phyloP scores from a whole-genome alignment of 345 rosid species.

The Ricinus communis region DNA sequence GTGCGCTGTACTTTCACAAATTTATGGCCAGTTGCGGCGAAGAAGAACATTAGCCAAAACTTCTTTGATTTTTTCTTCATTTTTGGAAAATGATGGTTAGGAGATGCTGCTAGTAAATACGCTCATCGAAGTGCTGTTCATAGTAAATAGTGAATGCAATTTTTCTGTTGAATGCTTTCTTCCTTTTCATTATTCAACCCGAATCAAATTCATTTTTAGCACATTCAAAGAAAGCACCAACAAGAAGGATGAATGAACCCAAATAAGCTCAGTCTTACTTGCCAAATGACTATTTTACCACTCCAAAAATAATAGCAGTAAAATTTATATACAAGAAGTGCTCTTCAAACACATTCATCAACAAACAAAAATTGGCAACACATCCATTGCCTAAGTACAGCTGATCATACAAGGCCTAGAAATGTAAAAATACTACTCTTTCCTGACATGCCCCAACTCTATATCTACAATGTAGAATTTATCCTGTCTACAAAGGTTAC shows the following conservation, averaged over 20 bases:
- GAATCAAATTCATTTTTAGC: too few species aligned
- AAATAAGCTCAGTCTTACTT: background rate
- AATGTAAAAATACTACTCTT: conserved; percentile 2
- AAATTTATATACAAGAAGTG: background rate
- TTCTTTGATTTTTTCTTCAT: too few species aligned
- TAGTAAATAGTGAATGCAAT: too few species aligned
- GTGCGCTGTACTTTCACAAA: too few species aligned
- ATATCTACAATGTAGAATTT: background rate
- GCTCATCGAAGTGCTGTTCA: too few species aligned
- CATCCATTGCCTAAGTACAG: background rate
- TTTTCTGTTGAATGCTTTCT: too few species aligned
- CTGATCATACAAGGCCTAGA: background rate
- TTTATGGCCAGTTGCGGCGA: too few species aligned
- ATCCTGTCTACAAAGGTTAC: conserved; percentile 26
- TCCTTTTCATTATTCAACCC: too few species aligned
- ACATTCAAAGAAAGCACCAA: too few species aligned
- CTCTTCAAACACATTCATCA: background rate
- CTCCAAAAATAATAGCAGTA: background rate
- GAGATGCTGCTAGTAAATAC: too few species aligned
- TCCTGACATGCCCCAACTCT: conserved; percentile 20
- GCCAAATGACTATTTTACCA: background rate
- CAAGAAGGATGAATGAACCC: background rate
- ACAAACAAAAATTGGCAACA: conserved; percentile 5
- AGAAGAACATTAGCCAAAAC: too few species aligned
- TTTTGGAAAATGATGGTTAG: too few species aligned